These are phyloP conservation scores for Hericium rajendrae DNA, from an alignment of 768 basidiomycete genomes.

Conservation along the genomic window DNA sequence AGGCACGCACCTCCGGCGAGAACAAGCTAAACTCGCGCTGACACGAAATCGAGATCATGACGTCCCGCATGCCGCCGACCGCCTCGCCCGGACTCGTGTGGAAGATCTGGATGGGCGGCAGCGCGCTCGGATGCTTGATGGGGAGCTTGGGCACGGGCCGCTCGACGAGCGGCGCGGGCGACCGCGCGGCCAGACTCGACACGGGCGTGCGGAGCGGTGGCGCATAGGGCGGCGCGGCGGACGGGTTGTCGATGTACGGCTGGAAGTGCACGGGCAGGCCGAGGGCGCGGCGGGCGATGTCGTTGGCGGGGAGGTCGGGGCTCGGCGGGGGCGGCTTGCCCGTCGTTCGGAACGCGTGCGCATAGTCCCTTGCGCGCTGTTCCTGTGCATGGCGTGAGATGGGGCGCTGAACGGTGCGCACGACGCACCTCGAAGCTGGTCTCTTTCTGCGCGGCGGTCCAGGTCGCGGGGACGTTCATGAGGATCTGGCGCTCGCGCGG, in stretches of 20 bases:
- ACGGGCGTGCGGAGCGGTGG: no score
- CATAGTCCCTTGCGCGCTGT: slow-evolving; percentile 33
- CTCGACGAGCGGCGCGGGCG: background rate
- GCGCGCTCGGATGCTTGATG: background rate
- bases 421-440: background rate
- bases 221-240: background rate
- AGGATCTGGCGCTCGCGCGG: background rate
- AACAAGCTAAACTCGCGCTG: background rate
- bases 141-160: background rate
- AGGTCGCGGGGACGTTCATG: background rate
- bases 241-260: slow-evolving; percentile 21
- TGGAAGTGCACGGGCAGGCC: slow-evolving; percentile 44
- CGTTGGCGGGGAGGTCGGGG: slow-evolving; percentile 37
- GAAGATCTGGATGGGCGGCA: background rate
- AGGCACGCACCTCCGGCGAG: background rate
- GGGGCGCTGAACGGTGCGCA: background rate
- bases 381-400: background rate
- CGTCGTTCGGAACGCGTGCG: slow-evolving; percentile 36
- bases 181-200: no score
- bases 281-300: slow-evolving; percentile 32
- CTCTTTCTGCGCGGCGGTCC: background rate
- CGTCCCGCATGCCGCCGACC: background rate
- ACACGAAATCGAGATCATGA: background rate
- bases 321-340: slow-evolving; percentile 39
- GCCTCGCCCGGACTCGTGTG: background rate